phyloP scores from a whole-genome alignment of 1,284 basidiomycete species.

The Ceratobasidium sp. region DNA sequence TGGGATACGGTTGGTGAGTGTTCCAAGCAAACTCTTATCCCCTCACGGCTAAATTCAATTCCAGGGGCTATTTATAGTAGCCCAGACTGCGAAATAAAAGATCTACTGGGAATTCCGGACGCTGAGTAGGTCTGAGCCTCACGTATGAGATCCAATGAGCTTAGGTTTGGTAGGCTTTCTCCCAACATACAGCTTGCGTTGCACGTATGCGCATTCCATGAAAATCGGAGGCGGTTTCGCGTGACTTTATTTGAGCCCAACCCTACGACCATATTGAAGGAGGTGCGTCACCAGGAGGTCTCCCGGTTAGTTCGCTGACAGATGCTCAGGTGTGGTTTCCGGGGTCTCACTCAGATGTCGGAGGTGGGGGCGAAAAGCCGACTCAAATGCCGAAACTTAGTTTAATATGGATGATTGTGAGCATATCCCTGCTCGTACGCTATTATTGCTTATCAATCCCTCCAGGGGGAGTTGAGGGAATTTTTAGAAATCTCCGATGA shows the following conservation, averaged over 20 bases:
- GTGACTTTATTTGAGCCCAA: slow-evolving; percentile 38
- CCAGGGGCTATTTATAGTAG: slow-evolving; percentile 35
- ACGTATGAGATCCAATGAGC: background rate
- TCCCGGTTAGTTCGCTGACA: background rate
- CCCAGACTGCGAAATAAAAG: slow-evolving; percentile 22
- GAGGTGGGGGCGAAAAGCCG: slow-evolving; percentile 43
- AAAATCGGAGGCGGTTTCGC: slow-evolving; percentile 42
- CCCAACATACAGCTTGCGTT: slow-evolving; percentile 41
- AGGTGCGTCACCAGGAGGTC: slow-evolving; percentile 7
- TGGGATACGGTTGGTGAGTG: slow-evolving; percentile 42
- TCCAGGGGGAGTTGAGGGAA: slow-evolving; percentile 20
- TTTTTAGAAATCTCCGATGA: slow-evolving; percentile 35
- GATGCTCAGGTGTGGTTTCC: slow-evolving; percentile 33
- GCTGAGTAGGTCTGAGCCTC: slow-evolving; percentile 3
- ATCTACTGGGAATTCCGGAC: slow-evolving; percentile 37
- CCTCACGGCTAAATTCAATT: background rate
- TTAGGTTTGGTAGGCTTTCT: slow-evolving; percentile 28
- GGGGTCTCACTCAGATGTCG: slow-evolving; percentile 46
- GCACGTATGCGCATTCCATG: slow-evolving; percentile 45
- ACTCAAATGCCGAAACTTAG: slow-evolving; percentile 18
- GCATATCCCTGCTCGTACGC: background rate
- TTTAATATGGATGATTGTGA: slow-evolving; percentile 39
- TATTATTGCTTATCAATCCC: background rate
- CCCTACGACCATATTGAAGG: slow-evolving; percentile 18
- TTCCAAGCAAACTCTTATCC: no score